phyloP scores from a whole-genome alignment of 2,329 filamentous ascomycete genomes.

The Penicillium aurantiogriseum region DNA sequence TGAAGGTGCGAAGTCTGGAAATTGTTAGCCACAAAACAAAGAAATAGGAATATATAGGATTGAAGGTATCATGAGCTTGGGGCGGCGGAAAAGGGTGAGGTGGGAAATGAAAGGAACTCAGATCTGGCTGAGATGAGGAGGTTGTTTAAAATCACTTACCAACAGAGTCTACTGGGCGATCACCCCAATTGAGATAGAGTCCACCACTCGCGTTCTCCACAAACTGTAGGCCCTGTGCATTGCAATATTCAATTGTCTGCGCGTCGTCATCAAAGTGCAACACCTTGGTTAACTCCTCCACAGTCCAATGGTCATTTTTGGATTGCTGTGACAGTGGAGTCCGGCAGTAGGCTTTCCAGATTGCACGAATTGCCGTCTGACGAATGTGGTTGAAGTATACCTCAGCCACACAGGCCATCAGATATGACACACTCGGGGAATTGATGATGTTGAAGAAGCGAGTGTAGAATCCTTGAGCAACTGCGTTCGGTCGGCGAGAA shows the following conservation, averaged over 20 bases:
- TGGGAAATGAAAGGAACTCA: neutral
- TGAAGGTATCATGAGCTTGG: neutral
- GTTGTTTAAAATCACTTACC: constrained; percentile 28
- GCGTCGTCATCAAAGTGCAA: constrained; percentile 57
- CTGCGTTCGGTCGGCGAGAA: constrained; percentile 49
- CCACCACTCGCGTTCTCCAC: constrained; percentile 46
- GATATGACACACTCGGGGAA: constrained; percentile 57
- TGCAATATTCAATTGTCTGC: constrained; percentile 55
- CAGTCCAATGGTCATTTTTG: constrained; percentile 57
- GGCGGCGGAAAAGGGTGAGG: neutral
- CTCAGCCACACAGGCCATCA: constrained; percentile 64
- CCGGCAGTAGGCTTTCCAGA: constrained; percentile 55
- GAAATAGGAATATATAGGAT: neutral
- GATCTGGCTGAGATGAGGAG: neutral
- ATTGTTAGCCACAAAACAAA: neutral
- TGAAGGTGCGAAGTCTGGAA: constrained; percentile 43
- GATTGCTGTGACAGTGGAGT: constrained; percentile 48
- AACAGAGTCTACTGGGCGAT: constrained; percentile 48
- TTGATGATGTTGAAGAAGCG: constrained; percentile 58
- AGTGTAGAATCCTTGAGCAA: constrained; percentile 59
- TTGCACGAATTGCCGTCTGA: constrained; percentile 54
- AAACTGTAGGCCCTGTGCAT: constrained; percentile 54
- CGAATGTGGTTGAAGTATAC: constrained; percentile 61
- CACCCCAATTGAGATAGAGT: constrained; percentile 53
- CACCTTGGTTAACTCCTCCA: constrained; percentile 51